Evolutionary conservation across 257 asterid species (phyloP).

Genomic region (Coffea eugenioides): DNA sequence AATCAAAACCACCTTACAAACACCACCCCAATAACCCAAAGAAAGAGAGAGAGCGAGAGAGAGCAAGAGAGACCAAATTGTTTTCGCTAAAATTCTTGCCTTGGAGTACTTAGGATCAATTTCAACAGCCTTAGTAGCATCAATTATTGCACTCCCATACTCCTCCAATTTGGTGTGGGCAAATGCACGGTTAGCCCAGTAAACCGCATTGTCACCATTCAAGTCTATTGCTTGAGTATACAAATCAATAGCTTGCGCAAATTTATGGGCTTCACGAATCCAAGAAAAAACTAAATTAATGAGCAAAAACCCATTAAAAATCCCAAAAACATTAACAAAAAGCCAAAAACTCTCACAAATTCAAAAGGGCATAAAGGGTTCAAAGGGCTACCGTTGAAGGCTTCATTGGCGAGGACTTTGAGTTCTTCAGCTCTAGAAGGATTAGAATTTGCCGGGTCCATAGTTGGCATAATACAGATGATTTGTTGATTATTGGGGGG

Average conservation of each 20-base stretch:
- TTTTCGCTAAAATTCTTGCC: conserved; percentile 32
- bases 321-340: background rate
- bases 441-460: conserved; percentile 64
- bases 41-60: background rate
- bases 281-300: conserved; percentile 2
- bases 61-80: background rate
- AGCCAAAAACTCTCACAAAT: background rate
- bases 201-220: conserved; percentile 71
- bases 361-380: background rate
- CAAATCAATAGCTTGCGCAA: conserved; percentile 88
- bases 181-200: conserved; percentile 97
- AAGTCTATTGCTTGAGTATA: conserved; percentile 84
- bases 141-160: conserved; percentile 96
- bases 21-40: conserved; percentile 11
- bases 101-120: conserved; percentile 86
- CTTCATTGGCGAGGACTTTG: conserved; percentile 85
- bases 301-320: conserved; percentile 4
- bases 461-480: conserved; percentile 54
- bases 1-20: conserved; percentile 9
- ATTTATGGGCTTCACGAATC: conserved; percentile 65
- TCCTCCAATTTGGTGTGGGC: conserved; percentile 96
- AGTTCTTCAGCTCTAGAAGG: conserved; percentile 67
- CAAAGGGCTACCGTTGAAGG: conserved; percentile 73
- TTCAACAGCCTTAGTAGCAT: conserved; percentile 81
- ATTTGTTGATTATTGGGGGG: conserved; percentile 4